A percentile compares a stretch with the other conserved stretches of the same genome.
These are phyloP conservation scores for Penicillium antarcticum DNA, from an alignment of 495 filamentous ascomycete genomes.

Conservation along the genomic window DNA sequence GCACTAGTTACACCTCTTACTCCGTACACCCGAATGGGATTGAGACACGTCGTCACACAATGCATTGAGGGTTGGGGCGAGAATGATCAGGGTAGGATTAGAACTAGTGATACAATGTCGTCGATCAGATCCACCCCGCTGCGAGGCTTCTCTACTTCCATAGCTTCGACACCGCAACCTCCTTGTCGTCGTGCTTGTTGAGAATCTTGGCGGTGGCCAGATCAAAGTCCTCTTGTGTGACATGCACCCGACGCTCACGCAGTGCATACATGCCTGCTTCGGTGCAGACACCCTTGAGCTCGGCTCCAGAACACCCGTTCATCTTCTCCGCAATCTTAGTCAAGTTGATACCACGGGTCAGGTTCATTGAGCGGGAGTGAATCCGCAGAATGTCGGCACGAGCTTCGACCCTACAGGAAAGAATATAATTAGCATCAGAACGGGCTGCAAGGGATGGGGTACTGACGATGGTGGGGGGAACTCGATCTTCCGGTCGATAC, in stretches of 20 bases:
- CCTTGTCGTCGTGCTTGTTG: constrained; percentile 99
- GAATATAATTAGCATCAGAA: constrained; percentile 12
- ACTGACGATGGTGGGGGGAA: constrained; percentile 89
- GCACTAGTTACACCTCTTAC: not conserved
- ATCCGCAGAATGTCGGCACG: constrained; percentile 97
- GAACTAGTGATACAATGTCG: constrained; percentile 29
- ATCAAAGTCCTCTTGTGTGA: constrained; percentile 99
- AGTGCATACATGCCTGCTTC: constrained; percentile 98
- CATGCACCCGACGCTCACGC: constrained; percentile 90
- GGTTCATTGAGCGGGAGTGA: constrained; percentile 95
- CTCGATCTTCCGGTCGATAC: constrained; percentile 99
- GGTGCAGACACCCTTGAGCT: constrained; percentile 95
- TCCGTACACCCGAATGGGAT: not conserved
- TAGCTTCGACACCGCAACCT: constrained; percentile 81
- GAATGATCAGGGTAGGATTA: constrained; percentile 16
- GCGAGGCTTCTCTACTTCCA: constrained; percentile 68
- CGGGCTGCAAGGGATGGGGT: not conserved
- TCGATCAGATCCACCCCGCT: constrained; percentile 11
- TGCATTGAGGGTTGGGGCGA: constrained; percentile 1
- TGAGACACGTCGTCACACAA: constrained; percentile 5
- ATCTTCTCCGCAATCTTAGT: constrained; percentile 99
- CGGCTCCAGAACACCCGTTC: constrained; percentile 96
- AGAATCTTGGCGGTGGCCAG: constrained; percentile 98
- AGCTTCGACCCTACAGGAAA: constrained; percentile 68
- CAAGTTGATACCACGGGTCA: constrained; percentile 95